Conservation (phyloP, 306 rosid species). For the Hippophae tibetana region DNA sequence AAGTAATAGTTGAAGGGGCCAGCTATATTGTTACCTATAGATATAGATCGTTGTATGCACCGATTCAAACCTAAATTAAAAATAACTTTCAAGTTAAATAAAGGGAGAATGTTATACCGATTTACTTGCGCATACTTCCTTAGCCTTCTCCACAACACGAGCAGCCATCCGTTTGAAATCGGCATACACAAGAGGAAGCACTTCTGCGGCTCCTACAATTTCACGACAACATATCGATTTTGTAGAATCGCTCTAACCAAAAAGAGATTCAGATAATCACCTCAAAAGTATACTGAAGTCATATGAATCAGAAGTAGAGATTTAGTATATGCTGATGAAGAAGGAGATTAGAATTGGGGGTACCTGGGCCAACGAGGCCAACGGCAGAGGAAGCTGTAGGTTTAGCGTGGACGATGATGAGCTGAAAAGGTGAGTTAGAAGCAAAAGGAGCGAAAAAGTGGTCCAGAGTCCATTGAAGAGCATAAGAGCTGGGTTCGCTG, state of each 20-base stretch:
- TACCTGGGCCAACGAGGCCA: constrained; percentile 68
- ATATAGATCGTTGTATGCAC: no score
- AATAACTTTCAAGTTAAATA: no score
- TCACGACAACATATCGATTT: no score
- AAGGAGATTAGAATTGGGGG: neutral
- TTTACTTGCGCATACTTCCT: constrained; percentile 31
- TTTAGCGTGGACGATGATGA: constrained; percentile 55
- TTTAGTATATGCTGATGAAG: no score
- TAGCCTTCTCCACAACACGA: constrained; percentile 28
- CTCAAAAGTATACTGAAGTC: neutral
- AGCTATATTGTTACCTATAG: no score
- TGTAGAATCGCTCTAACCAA: no score
- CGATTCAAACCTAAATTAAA: no score
- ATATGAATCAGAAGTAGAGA: no score
- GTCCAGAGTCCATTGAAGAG: constrained; percentile 55
- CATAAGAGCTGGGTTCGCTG: constrained; percentile 46
- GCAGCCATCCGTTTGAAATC: constrained; percentile 35
- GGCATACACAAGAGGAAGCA: constrained; percentile 26
- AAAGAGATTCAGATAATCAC: neutral
- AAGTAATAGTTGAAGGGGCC: no score
- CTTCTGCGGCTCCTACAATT: constrained; percentile 39
- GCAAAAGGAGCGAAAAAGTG: constrained; percentile 30
- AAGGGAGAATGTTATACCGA: constrained; percentile 18
- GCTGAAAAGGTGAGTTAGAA: constrained; percentile 29
- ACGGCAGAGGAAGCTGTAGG: constrained; percentile 31